phyloP scores from a whole-genome alignment of 2,329 filamentous ascomycete species.

The Paecilomyces sp. region DNA sequence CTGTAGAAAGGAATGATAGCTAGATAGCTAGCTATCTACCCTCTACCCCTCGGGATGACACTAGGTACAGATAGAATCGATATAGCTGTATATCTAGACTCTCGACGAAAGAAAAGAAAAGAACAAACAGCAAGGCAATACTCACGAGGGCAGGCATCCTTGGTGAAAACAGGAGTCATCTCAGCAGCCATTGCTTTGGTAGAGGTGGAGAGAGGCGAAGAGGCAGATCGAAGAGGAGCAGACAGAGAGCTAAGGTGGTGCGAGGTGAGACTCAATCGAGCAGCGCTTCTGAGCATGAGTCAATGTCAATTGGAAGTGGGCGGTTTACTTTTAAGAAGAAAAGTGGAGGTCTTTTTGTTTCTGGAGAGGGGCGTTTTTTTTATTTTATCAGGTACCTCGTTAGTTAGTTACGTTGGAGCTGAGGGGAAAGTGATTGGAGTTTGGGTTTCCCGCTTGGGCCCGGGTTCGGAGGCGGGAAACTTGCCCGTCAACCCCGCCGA shows the following conservation, averaged over 20 bases:
- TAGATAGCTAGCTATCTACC: constrained; percentile 4
- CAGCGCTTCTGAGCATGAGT: neutral
- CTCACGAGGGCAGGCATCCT: constrained; percentile 41
- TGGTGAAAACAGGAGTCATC: constrained; percentile 32
- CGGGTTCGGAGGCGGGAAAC: neutral
- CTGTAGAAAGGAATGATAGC: neutral
- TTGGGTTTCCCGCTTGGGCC: neutral
- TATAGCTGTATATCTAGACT: neutral
- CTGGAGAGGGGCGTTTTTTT: neutral
- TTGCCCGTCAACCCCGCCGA: neutral
- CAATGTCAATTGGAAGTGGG: neutral
- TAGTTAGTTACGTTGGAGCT: neutral
- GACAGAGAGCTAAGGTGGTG: neutral
- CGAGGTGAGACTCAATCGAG: neutral
- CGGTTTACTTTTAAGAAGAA: neutral
- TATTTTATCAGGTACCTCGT: neutral
- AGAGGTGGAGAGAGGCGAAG: neutral
- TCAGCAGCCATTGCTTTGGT: constrained; percentile 10
- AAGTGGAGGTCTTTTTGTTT: neutral
- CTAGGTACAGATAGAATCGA: neutral
- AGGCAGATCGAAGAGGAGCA: neutral
- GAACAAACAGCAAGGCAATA: constrained; percentile 3
- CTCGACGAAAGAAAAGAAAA: neutral
- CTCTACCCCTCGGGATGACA: neutral
- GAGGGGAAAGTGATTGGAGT: neutral